These are phyloP conservation scores for Erigeron canadensis DNA, from an alignment of 129 eudicot species.

Conservation along the genomic window DNA sequence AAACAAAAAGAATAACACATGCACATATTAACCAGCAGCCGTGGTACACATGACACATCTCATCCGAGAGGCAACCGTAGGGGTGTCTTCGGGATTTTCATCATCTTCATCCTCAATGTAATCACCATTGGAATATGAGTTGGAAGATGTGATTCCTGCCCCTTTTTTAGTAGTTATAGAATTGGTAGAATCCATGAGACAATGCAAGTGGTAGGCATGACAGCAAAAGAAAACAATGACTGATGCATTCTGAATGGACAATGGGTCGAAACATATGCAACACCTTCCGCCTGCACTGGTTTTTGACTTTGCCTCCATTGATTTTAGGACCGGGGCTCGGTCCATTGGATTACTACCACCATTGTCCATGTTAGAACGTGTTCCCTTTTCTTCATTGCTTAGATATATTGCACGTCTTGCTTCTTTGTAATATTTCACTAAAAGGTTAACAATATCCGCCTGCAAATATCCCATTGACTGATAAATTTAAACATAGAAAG, in stretches of 20 bases:
- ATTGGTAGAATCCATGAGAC: slow-evolving; percentile 69
- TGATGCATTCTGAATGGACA: slow-evolving; percentile 68
- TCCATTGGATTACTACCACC: slow-evolving; percentile 39
- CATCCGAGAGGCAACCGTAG: slow-evolving; percentile 53
- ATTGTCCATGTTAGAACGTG: slow-evolving; percentile 54
- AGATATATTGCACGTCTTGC: slow-evolving; percentile 86
- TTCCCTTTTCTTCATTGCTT: slow-evolving; percentile 71
- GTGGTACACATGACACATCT: slow-evolving; percentile 92
- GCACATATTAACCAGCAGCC: slow-evolving; percentile 64
- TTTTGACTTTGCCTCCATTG: slow-evolving; percentile 79
- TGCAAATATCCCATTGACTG: slow-evolving; percentile 28
- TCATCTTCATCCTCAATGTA: slow-evolving; percentile 63
- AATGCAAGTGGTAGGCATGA: slow-evolving; percentile 83
- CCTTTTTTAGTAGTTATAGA: slow-evolving; percentile 49
- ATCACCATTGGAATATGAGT: slow-evolving; percentile 54
- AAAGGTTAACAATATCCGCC: slow-evolving; percentile 82
- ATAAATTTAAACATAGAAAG: background rate
- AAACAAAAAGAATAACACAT: background rate
- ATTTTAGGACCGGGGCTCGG: slow-evolving; percentile 54
- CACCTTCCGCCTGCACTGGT: slow-evolving; percentile 81
- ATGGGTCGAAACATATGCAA: slow-evolving; percentile 90
- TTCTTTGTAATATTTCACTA: slow-evolving; percentile 89
- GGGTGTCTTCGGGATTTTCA: slow-evolving; percentile 34
- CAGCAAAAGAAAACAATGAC: slow-evolving; percentile 83
- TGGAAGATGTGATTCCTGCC: slow-evolving; percentile 25